Conservation (phyloP, 73 alveolate genomes). For the Paramecium sexaurelia region DNA sequence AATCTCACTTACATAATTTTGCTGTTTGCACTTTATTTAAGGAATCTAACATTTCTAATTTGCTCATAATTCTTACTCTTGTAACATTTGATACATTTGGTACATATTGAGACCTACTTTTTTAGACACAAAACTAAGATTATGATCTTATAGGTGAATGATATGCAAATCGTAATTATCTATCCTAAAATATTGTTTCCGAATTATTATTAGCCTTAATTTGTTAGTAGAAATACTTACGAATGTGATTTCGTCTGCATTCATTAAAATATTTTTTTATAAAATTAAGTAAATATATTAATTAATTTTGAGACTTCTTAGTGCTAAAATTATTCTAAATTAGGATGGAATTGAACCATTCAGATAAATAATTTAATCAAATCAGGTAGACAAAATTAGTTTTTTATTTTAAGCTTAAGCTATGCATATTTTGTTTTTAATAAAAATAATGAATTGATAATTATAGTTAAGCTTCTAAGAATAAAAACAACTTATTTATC, state of each 20-base stretch:
- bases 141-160: neutral
- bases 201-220: neutral
- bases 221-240: neutral
- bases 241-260: constrained; percentile 18
- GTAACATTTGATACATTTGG: neutral
- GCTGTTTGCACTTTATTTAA: neutral
- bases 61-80: neutral
- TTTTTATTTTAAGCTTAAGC: too few species aligned
- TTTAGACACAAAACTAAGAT: neutral
- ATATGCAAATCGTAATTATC: neutral
- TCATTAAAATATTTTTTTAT: neutral
- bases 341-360: too few species aligned
- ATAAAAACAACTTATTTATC: too few species aligned
- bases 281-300: neutral
- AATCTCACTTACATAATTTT: neutral
- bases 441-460: too few species aligned
- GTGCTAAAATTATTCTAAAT: too few species aligned
- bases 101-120: constrained; percentile 4
- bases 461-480: too few species aligned
- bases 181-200: neutral
- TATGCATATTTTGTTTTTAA: too few species aligned
- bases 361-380: too few species aligned
- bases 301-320: neutral
- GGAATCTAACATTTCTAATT: constrained; percentile 9
- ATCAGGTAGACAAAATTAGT: too few species aligned